Percentiles rank a stretch among this genome's conserved stretches.
Evolutionary conservation across 2,329 filamentous ascomycete species (phyloP).

Genomic region (Spiromastix sp.): DNA sequence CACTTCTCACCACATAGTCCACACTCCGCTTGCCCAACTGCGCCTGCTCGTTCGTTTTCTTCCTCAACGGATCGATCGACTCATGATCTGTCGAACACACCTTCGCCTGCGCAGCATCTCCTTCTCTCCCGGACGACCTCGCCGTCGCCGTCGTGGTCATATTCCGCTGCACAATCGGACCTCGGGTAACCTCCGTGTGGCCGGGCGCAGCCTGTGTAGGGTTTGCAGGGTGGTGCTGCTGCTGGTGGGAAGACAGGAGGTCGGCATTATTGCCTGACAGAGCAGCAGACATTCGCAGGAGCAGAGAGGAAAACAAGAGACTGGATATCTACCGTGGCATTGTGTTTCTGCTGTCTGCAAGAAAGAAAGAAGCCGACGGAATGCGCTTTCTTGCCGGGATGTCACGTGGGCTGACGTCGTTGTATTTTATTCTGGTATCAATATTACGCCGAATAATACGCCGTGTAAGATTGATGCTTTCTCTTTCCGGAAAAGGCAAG

Average conservation of each 20-base stretch:
- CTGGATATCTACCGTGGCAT: no score
- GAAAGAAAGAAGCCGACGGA: no score
- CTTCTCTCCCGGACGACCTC: no score
- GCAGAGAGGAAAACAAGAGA: no score
- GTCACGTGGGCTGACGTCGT: no score
- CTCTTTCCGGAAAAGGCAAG: no score
- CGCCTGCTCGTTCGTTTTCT: conserved; percentile 9
- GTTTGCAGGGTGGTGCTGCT: not conserved
- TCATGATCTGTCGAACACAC: conserved; percentile 5
- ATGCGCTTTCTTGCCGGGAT: no score
- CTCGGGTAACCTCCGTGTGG: conserved; percentile 7
- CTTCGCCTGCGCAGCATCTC: not conserved
- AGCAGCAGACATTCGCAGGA: not conserved
- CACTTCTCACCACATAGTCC: conserved; percentile 76
- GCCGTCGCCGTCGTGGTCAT: not conserved
- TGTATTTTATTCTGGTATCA: no score
- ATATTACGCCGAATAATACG: no score
- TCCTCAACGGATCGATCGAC: not conserved
- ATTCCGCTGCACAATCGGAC: conserved; percentile 4
- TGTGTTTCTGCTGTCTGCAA: no score
- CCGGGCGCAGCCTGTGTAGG: not conserved
- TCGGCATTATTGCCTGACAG: conserved; percentile 3
- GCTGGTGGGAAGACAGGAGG: not conserved
- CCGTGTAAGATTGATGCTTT: no score
- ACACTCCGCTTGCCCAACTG: conserved; percentile 60